These are phyloP conservation scores for Hemileia vastatrix DNA, from an alignment of 1,284 basidiomycete species.

Conservation along the genomic window DNA sequence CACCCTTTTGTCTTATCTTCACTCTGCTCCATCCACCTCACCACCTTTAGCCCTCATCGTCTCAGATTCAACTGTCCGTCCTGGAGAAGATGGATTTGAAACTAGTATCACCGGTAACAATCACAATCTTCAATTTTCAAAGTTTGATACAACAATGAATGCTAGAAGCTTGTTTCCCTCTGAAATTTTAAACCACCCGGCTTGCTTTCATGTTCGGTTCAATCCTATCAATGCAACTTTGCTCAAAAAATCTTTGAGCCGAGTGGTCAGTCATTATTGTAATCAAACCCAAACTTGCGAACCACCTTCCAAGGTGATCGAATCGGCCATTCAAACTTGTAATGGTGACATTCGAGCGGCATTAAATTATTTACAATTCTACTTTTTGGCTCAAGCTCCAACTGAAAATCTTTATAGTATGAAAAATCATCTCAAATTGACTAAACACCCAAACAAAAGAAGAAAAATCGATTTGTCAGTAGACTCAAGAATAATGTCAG, in stretches of 20 bases:
- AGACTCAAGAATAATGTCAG: slow-evolving; percentile 43
- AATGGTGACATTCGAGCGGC: slow-evolving; percentile 88
- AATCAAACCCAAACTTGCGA: slow-evolving; percentile 29
- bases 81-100: slow-evolving; percentile 6
- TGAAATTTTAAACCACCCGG: slow-evolving; percentile 15
- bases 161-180: neutral
- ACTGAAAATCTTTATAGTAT: slow-evolving; percentile 1
- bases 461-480: slow-evolving; percentile 41
- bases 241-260: slow-evolving; percentile 23
- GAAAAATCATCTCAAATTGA: slow-evolving; percentile 17
- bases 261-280: slow-evolving; percentile 1
- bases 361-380: slow-evolving; percentile 81
- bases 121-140: neutral
- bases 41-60: slow-evolving; percentile 10
- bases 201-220: slow-evolving; percentile 1
- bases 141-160: slow-evolving; percentile 8
- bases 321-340: slow-evolving; percentile 64
- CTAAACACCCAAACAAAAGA: slow-evolving; percentile 28
- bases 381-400: slow-evolving; percentile 25
- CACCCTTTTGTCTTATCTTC: slow-evolving; percentile 1
- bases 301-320: slow-evolving; percentile 58
- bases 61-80: slow-evolving; percentile 8
- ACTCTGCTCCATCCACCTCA: neutral
- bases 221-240: slow-evolving; percentile 7
- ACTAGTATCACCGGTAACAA: neutral